Percentiles rank a stretch among this genome's conserved stretches.
Conservation (phyloP, 257 asterid genomes). For the Salvia miltiorrhiza region DNA sequence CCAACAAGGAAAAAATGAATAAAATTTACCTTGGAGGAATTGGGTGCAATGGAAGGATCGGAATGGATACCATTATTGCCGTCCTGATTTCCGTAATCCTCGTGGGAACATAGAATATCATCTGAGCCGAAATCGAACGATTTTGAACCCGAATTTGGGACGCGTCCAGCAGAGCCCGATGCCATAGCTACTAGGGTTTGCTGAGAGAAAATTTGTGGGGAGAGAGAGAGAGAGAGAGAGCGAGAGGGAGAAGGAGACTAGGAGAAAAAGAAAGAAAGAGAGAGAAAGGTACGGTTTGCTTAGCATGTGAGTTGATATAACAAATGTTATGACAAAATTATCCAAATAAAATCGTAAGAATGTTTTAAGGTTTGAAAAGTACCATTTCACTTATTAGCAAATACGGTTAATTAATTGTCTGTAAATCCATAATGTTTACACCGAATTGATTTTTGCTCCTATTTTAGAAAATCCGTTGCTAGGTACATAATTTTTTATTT, state of each 20-base stretch:
- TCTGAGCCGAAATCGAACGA: conserved; percentile 76
- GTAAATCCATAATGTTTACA: too few species aligned
- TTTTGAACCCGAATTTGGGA: conserved; percentile 44
- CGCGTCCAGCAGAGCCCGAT: conserved; percentile 69
- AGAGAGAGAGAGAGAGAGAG: background rate
- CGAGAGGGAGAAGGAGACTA: background rate
- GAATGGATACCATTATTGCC: conserved; percentile 55
- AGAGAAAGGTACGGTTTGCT: background rate
- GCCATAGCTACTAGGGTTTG: conserved; percentile 48
- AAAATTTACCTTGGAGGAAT: conserved; percentile 38
- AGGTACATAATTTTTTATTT: too few species aligned
- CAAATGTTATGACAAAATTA: background rate
- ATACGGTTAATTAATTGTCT: too few species aligned
- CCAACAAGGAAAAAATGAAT: background rate
- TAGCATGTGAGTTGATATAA: conserved; percentile 6
- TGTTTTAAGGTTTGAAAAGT: too few species aligned
- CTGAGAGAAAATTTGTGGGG: background rate
- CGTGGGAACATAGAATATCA: conserved; percentile 79
- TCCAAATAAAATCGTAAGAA: too few species aligned
- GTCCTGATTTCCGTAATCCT: conserved; percentile 66
- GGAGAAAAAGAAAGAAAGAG: background rate
- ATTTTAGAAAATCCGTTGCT: too few species aligned
- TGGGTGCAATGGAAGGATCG: conserved; percentile 43
- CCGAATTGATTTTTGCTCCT: too few species aligned
- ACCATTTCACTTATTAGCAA: too few species aligned